Base-by-base conservation (phyloP, 2,329 filamentous ascomycete species). In the Beauveria medogensis region DNA sequence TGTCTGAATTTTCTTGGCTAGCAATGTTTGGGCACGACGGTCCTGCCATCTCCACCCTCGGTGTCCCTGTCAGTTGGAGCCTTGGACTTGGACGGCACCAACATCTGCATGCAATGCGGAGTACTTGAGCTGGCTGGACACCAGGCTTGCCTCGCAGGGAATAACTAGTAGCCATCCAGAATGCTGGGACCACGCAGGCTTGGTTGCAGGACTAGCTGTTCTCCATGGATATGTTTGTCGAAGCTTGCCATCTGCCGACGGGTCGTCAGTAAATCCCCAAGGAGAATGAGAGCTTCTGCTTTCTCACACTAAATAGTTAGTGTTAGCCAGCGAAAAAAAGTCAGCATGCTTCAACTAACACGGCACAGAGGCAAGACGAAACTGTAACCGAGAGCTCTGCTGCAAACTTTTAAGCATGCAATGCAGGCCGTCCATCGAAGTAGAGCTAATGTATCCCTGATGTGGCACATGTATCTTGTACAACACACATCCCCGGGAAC, bases 31-130 rank as follows among this genome's bases (percentile, higher is more conserved):
- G 37, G 47, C 56, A 22, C 51, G 37, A 37, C 46, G 14, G 24
- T 2, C 47, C 26, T 22, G 18, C 24, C 34, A 22, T 46, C 56
- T 52, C 56, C 56, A 59, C 47, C 47, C 37, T 40, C 18, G 14
- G 22, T 26, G 47, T 40, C 24, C 44, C 37, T 34, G 5, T 24
- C 24, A 46, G 37, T 59, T 18, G 37, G 28, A 37, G 34, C 34
- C 34, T 37, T 37, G 14, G 34, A 59, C 24, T 59, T 10, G 37
- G 41, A 41, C 8, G 37, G 48, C 47, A 52, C 47, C 56, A 59
- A 44, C 56, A 52, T 52, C 56, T 53, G 56, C 48, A 53, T 44
- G 56, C 48, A 59, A 53, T 59, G 56, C 56, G 37, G 47, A 59
- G 56, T 34, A 34, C n/a, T 44, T 28, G 47, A 48, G 37, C 48